A percentile compares a stretch with the other conserved stretches of the same genome.
phyloP scores from a whole-genome alignment of 1,284 basidiomycete genomes.

The Inonotus obliquus region DNA sequence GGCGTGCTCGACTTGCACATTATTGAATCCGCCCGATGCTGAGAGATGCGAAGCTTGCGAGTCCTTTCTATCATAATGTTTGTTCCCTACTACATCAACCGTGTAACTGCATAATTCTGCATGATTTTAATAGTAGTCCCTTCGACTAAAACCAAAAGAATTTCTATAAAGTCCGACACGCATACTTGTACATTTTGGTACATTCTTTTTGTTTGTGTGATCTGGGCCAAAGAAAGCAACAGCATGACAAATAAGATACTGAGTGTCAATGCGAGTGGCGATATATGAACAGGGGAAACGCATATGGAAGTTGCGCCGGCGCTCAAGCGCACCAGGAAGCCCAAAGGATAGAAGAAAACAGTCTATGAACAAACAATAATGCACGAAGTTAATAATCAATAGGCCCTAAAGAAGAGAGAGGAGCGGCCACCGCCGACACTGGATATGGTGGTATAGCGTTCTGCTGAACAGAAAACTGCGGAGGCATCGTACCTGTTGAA shows the following conservation, averaged over 20 bases:
- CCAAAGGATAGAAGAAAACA: slow-evolving; percentile 6
- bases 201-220: background rate
- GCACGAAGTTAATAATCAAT: slow-evolving; percentile 5
- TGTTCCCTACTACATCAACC: background rate
- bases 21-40: slow-evolving; percentile 22
- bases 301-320: background rate
- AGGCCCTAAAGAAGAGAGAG: slow-evolving; percentile 8
- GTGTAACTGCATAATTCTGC: background rate
- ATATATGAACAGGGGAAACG: slow-evolving; percentile 11
- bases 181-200: slow-evolving; percentile 10
- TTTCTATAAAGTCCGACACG: background rate
- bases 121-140: background rate
- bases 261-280: slow-evolving; percentile 15
- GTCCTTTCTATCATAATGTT: background rate
- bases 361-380: background rate
- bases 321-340: no score
- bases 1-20: slow-evolving; percentile 27
- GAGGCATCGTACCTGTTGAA: slow-evolving; percentile 17
- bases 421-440: background rate
- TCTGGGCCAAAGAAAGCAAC: background rate
- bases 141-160: background rate
- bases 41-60: slow-evolving; percentile 25
- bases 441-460: slow-evolving; percentile 7
- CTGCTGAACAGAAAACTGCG: slow-evolving; percentile 5
- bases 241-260: slow-evolving; percentile 13